Evolutionary conservation across 805 yeast species (phyloP), one percentile per base, ranked within the genome.

Genomic region (Jamesozyma gamospora): DNA sequence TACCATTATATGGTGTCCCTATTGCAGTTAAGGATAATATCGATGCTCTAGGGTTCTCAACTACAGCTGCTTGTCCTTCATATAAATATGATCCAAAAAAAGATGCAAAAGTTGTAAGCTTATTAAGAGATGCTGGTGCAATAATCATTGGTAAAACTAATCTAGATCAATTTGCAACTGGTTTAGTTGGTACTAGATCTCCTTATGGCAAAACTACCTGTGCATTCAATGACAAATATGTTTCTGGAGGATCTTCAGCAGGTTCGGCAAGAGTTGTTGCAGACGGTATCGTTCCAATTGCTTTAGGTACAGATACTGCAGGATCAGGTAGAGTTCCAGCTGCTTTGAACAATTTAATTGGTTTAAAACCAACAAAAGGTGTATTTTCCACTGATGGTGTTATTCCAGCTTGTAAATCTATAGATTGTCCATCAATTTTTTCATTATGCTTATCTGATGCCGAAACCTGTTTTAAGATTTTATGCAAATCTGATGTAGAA

Each of bases 321-420:
- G 98, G 98, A 17, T 85, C 95, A 5, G 96, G 96, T 32, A 75
- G 98, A 55, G 98, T 90, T 26, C 98, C 98, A 21, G 97, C 97
- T 19, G 90, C 87, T 25, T 69, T 90, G 48, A 90, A 90, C 71
- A 92, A 92, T 62, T 65, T 87, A 50, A 74, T 90, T 47, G 97
- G 97, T 16, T 72, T 92, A 49, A 90, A 90, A 63, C 97, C 98
- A 29, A 79, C 96, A 1, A 77, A 77, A 45, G 98, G 98, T 40
- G 76, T 76, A 1, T 79, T 90, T 51, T 83, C 95, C 8, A 77
- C 94, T 42, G 60, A 69, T 4, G 98, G 98, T 46, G 95, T 90
- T n/a, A 92, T 92, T 6, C 97, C 97, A 13, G 97, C 97, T 14
- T 90, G 98, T 64, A 84, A 81, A 59, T 85, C 96, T 1, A 71